These are phyloP conservation scores for Physcia stellaris DNA, from an alignment of 495 filamentous ascomycete genomes.

Conservation along the genomic window DNA sequence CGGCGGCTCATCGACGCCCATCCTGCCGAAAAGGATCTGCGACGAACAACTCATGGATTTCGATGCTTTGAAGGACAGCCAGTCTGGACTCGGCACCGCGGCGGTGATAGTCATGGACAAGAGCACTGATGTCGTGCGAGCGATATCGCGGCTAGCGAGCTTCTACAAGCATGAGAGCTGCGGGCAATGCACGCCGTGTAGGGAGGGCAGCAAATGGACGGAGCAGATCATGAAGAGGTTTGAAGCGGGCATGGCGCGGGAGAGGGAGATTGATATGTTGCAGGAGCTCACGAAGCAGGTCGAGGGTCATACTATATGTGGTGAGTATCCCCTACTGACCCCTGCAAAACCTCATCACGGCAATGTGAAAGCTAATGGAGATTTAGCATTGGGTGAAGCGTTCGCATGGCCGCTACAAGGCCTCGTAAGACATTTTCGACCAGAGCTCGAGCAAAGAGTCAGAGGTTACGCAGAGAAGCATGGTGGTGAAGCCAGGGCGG, in stretches of 20 bases:
- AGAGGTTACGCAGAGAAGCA: slow-evolving; percentile 53
- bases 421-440: slow-evolving; percentile 92
- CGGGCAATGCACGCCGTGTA: slow-evolving; percentile 95
- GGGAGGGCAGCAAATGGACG: slow-evolving; percentile 95
- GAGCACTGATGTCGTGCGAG: slow-evolving; percentile 85
- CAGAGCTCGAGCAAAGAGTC: slow-evolving; percentile 84
- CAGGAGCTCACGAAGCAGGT: slow-evolving; percentile 99
- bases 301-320: slow-evolving; percentile 97
- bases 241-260: slow-evolving; percentile 74
- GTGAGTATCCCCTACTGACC: slow-evolving; percentile 28
- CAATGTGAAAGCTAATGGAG: too few relatives aligned
- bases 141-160: slow-evolving; percentile 79
- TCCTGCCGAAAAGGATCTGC: slow-evolving; percentile 75
- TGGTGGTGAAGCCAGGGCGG: slow-evolving; percentile 61
- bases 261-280: slow-evolving; percentile 96
- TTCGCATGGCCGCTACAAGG: slow-evolving; percentile 98
- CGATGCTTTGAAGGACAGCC: slow-evolving; percentile 92
- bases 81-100: slow-evolving; percentile 93
- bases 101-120: slow-evolving; percentile 99
- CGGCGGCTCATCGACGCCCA: slow-evolving; percentile 90
- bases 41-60: slow-evolving; percentile 98
- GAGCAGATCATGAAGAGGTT: slow-evolving; percentile 97
- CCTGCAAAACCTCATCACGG: too few relatives aligned
- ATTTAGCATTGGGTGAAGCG: slow-evolving; percentile 73
- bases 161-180: slow-evolving; percentile 99